These are phyloP conservation scores for Aspergillus clavatus DNA, from an alignment of 2,329 filamentous ascomycete genomes.

Conservation along the genomic window DNA sequence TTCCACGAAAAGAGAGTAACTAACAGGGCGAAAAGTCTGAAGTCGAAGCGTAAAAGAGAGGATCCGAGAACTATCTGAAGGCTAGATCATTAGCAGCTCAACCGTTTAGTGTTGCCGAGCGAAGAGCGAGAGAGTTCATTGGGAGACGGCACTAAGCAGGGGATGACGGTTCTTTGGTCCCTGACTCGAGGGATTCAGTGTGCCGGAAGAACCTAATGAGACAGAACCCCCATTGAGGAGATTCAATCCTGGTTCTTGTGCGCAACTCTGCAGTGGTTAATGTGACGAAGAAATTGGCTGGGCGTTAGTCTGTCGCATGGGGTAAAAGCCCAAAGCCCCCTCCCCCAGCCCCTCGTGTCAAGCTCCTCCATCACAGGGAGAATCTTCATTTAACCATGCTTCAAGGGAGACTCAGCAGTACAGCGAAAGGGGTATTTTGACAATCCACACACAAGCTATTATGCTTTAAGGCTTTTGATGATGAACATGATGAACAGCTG, in stretches of 20 bases:
- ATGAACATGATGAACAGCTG: not conserved
- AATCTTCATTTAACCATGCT: not conserved
- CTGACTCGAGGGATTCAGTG: slow-evolving; percentile 1
- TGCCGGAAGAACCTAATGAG: slow-evolving; percentile 12
- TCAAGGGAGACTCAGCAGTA: not conserved
- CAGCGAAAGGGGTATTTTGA: not conserved
- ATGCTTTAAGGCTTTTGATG: too few species aligned
- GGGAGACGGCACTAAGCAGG: slow-evolving; percentile 3
- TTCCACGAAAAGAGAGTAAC: too few species aligned
- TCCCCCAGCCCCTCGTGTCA: slow-evolving; percentile 1
- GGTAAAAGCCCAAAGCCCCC: not conserved
- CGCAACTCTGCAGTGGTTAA: not conserved
- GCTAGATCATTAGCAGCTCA: too few species aligned
- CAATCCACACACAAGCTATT: too few species aligned
- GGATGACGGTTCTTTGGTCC: slow-evolving; percentile 4
- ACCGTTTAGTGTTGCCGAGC: too few species aligned
- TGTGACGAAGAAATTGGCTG: slow-evolving; percentile 3
- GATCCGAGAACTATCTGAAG: not conserved
- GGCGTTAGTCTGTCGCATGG: slow-evolving; percentile 8
- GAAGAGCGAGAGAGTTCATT: not conserved
- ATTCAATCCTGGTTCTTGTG: slow-evolving; percentile 13
- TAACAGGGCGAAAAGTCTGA: too few species aligned
- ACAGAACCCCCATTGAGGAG: slow-evolving; percentile 8
- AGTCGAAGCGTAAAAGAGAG: too few species aligned
- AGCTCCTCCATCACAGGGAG: not conserved